A percentile compares a stretch with the other conserved stretches of the same genome.
Conservation (phyloP, 768 basidiomycete genomes). For the Macrolepiota albuminosa region DNA sequence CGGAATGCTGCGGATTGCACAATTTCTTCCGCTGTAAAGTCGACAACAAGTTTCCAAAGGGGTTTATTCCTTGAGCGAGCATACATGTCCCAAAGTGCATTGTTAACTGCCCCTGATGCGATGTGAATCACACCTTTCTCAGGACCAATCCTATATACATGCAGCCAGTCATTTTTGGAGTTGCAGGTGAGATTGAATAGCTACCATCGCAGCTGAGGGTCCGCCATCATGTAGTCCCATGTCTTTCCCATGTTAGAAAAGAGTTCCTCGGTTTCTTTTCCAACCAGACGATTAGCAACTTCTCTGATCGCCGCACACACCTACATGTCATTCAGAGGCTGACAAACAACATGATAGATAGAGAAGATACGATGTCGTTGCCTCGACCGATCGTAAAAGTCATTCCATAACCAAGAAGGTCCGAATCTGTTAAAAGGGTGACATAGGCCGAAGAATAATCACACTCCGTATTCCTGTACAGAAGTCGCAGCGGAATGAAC, state of each 20-base stretch:
- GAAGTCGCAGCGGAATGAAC: background rate
- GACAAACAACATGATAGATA: background rate
- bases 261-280: conserved; percentile 74
- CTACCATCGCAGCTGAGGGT: conserved; percentile 89
- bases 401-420: conserved; percentile 87
- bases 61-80: conserved; percentile 79
- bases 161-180: background rate
- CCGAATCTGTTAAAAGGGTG: conserved; percentile 66
- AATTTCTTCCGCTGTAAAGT: conserved; percentile 84
- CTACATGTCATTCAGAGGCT: conserved; percentile 26
- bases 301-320: conserved; percentile 79
- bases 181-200: background rate
- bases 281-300: conserved; percentile 77
- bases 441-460: conserved; percentile 96
- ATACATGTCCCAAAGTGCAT: conserved; percentile 94
- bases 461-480: conserved; percentile 85
- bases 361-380: conserved; percentile 76
- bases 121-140: conserved; percentile 96
- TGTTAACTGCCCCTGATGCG: conserved; percentile 83
- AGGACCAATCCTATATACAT: conserved; percentile 68
- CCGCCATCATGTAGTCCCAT: conserved; percentile 83
- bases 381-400: conserved; percentile 94
- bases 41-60: conserved; percentile 89
- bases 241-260: conserved; percentile 90
- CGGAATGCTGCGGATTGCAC: conserved; percentile 75